Evolutionary conservation across 1,284 basidiomycete species (phyloP).

Genomic region (Puccinia coronata): DNA sequence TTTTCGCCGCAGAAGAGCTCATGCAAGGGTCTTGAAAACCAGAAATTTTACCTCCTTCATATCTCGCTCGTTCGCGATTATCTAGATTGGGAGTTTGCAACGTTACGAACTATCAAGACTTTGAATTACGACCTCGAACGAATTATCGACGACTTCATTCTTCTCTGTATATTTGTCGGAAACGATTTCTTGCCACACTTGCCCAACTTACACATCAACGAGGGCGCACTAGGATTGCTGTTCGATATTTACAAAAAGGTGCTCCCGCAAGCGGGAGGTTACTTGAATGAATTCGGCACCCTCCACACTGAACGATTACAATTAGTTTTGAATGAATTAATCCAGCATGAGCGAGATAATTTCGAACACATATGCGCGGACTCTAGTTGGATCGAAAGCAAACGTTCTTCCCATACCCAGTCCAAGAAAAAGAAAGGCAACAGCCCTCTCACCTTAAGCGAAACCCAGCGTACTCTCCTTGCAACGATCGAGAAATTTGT

Average conservation of each 20-base stretch:
- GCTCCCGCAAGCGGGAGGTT: slow-evolving; percentile 67
- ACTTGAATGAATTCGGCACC: slow-evolving; percentile 84
- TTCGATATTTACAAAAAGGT: slow-evolving; percentile 58
- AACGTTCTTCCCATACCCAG: slow-evolving; percentile 67
- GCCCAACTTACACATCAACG: slow-evolving; percentile 59
- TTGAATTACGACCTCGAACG: slow-evolving; percentile 57
- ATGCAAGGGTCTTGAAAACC: slow-evolving; percentile 1
- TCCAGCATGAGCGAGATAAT: slow-evolving; percentile 76
- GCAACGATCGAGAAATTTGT: slow-evolving; percentile 75
- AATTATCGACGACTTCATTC: slow-evolving; percentile 59
- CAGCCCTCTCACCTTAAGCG: slow-evolving; percentile 52
- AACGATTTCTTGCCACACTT: slow-evolving; percentile 59
- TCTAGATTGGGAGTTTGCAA: slow-evolving; percentile 58
- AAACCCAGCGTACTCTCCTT: slow-evolving; percentile 73
- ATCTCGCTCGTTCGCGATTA: slow-evolving; percentile 59
- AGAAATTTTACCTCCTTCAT: slow-evolving; percentile 56
- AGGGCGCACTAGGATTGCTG: slow-evolving; percentile 58
- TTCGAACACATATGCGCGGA: slow-evolving; percentile 90
- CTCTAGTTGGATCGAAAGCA: slow-evolving; percentile 83
- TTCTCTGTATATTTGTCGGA: slow-evolving; percentile 57
- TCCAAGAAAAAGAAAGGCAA: slow-evolving; percentile 53
- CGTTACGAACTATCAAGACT: slow-evolving; percentile 40
- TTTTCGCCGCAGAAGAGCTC: background rate
- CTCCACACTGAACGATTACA: slow-evolving; percentile 82
- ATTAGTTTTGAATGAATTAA: slow-evolving; percentile 83